Percentiles rank a stretch among this genome's conserved stretches.
phyloP scores from a whole-genome alignment of 1,284 basidiomycete species.

The Leccinum subfulvum region DNA sequence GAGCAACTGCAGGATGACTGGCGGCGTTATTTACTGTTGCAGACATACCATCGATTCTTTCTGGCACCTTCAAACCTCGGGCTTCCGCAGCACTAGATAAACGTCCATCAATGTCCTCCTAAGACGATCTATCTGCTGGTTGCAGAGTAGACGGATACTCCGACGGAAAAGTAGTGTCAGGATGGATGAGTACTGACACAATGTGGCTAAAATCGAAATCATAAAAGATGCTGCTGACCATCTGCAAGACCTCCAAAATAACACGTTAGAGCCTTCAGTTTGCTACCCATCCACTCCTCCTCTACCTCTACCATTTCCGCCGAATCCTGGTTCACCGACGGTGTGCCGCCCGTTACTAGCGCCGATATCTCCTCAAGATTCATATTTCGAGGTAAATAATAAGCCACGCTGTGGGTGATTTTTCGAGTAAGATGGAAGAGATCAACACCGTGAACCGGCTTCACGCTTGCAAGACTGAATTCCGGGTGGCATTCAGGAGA shows the following conservation, averaged over 20 bases:
- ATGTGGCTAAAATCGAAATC: background rate
- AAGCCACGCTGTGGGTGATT: conserved; percentile 82
- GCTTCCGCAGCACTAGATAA: background rate
- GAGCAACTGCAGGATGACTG: background rate
- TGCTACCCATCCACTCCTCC: conserved; percentile 85
- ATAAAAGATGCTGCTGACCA: conserved; percentile 65
- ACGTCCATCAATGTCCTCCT: background rate
- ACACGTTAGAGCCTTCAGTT: conserved; percentile 81
- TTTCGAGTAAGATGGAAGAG: conserved; percentile 73
- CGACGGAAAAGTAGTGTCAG: background rate
- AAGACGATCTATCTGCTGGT: background rate
- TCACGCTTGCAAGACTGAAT: conserved; percentile 71
- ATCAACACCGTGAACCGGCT: conserved; percentile 78
- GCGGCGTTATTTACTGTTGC: too few species aligned
- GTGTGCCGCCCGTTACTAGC: conserved; percentile 37
- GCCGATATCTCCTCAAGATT: conserved; percentile 70
- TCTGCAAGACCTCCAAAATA: conserved; percentile 74
- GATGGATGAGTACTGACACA: background rate
- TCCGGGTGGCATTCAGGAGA: conserved; percentile 41
- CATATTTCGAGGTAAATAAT: conserved; percentile 87
- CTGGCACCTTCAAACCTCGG: background rate
- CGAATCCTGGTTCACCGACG: conserved; percentile 15
- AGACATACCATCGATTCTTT: background rate
- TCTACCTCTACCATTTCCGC: conserved; percentile 73
- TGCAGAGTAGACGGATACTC: background rate